Conservation (phyloP, 208 protist species). For the Crithidia bombi region DNA sequence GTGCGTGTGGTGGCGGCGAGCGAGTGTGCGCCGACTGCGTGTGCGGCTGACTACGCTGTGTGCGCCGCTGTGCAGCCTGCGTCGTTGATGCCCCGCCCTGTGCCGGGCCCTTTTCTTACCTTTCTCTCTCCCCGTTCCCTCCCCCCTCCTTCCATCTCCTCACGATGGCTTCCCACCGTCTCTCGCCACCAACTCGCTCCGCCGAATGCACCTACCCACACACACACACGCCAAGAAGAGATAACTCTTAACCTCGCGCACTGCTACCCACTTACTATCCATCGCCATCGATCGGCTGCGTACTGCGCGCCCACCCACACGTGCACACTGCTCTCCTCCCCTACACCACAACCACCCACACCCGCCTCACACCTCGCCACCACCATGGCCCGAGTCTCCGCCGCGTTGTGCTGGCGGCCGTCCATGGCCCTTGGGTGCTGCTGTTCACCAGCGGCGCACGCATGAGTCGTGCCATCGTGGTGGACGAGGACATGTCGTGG, state of each 20-base stretch:
- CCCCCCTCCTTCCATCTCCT: background rate
- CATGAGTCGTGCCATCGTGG: background rate
- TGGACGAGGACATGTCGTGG: background rate
- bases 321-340: background rate
- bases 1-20: background rate
- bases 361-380: background rate
- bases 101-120: too few species aligned
- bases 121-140: background rate
- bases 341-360: background rate
- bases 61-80: background rate
- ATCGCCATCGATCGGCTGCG: too few species aligned
- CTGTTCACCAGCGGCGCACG: conserved; percentile 3
- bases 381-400: conserved; percentile 10
- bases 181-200: too few species aligned
- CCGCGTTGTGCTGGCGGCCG: conserved; percentile 11
- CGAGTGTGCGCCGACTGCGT: background rate
- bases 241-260: too few species aligned
- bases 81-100: background rate
- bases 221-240: too few species aligned
- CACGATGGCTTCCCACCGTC: background rate
- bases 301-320: background rate
- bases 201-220: too few species aligned
- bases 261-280: too few species aligned
- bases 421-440: conserved; percentile 3
- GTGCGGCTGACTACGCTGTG: background rate